Base-by-base conservation (phyloP, 2,329 filamentous ascomycete species). In the Alternaria angustiovoidea region DNA sequence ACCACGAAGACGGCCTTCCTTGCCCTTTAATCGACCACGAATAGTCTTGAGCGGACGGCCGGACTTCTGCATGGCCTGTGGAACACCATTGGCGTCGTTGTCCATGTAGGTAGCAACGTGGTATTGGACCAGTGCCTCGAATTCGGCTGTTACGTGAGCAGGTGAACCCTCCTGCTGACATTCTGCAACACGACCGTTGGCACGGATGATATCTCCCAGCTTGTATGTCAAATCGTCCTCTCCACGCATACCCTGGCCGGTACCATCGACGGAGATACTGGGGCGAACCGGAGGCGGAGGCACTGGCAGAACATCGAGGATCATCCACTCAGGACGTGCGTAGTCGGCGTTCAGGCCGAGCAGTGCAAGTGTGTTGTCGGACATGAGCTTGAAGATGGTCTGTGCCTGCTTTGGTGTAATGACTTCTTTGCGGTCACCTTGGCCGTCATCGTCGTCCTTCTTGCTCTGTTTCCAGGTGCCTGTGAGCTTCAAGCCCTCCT, bases 201-300 rank as follows among this genome's bases (percentile, higher is more conserved):
- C 94, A 68, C 95, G 93, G 71, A 99, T 95, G 73, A 99, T 97
- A 80, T 99, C 95, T 73, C 94, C 94, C 32, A 99, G 85, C 82
- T 99, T 99, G 87, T 97, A 99, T 0, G 95, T 99, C 86, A 99
- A 87, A 85, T 99, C 96, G 79, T 99, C 95, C 81, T 99, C 95
- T 76, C 95, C 95, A 65, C 95, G 91, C 84, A 94, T 89, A 65
- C 95, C 95, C 67, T 92, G 92, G 54, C 92, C 91, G 43, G 93
- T 96, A 53, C 95, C 94, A 75, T 98, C 96, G 83, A 98, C 94
- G 22, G 94, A 96, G 71, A 99, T 96, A 85, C 93, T 97, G 5
- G 95, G 95, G 55, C 95, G 91, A 38, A 99, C 96, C 3, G 95
- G 94, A 48, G 95, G 95, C 3, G 95, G 95, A 1, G 95, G 95